Conservation (phyloP, 2,329 filamentous ascomycete genomes). For the Dothidotthia symphoricarpi region DNA sequence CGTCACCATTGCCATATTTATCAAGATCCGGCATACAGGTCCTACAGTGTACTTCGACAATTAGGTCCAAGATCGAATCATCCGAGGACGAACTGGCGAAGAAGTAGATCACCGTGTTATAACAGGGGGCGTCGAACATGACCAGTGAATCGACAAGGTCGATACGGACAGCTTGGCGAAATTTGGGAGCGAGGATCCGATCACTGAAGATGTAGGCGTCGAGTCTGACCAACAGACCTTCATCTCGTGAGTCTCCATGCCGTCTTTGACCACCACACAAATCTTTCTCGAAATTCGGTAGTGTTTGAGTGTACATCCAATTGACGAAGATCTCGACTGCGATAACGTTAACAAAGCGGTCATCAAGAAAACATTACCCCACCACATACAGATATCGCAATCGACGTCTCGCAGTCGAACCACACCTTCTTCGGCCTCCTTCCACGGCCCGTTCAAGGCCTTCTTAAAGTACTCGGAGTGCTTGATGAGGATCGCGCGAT, state of each 20-base stretch:
- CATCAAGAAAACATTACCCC: no score
- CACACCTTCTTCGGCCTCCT: constrained; percentile 4
- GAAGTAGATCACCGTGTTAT: neutral
- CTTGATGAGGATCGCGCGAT: constrained; percentile 7
- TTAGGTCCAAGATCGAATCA: neutral
- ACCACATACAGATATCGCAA: no score
- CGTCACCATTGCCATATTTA: rapidly evolving
- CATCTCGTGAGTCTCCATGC: no score
- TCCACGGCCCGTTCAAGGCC: constrained; percentile 5
- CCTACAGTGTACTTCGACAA: neutral
- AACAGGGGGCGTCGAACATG: neutral
- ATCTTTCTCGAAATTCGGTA: no score
- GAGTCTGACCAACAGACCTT: no score
- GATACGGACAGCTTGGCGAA: neutral
- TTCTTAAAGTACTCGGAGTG: constrained; percentile 12
- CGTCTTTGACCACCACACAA: no score
- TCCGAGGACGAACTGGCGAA: neutral
- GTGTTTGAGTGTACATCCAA: constrained; percentile 17
- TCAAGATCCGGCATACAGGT: neutral
- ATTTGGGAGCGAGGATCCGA: neutral
- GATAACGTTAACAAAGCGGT: no score
- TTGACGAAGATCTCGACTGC: constrained; percentile 14
- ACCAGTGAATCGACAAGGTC: neutral
- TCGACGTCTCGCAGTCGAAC: constrained; percentile 4
- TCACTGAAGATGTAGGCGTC: neutral